Base-by-base conservation (phyloP, 352 stramenopile species). In the Globisporangium rhizosaccharum region DNA sequence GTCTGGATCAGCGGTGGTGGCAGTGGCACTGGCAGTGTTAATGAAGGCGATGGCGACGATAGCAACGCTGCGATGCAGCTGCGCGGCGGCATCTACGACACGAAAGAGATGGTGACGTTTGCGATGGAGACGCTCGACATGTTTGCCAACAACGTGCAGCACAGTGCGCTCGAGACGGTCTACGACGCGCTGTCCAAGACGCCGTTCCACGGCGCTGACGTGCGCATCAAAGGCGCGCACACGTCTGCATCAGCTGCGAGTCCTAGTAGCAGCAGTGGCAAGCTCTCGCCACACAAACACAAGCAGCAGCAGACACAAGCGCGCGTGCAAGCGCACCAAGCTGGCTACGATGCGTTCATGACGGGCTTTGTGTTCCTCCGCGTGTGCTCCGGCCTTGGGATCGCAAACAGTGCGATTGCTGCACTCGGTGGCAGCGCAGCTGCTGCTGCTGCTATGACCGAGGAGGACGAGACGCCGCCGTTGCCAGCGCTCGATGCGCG, bases 341-440 rank as follows among this genome's bases (percentile, higher is more conserved):
- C 82, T 15, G 82, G 82, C 2, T 89, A 89, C 45, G 82, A 92
- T 47, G 82, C 82, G 15, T 92, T 81, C 62, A 90, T 90, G 79
- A 92, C 82, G 7, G 82, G 82, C 4, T 79, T 68, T 51, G 79
- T 92, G 5, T 92, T 92, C 60, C 65, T 89, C 11, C 80, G 79
- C 25, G 73, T 87, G 4, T 88, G 78, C 51, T 73, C 69, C 14
- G 76, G 68, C 8, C 71, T 92, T 8, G 76, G 80, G 0, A 67
- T 88, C 6, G 72, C 71, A 0, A 90, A 90, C 46, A 69, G 83
- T 33, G 63, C 68, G 0, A 70, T 92, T 14, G 68, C 65, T 15
- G 57, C 58, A 0, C 67, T 92, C 14, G 52, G 23, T 33, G 39
- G 37, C 12, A 18, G 15, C 12, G 4, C 17, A 12, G 44, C 2